These are phyloP conservation scores for Ganoderma lucidum DNA, from an alignment of 1,284 basidiomycete genomes.

Conservation along the genomic window DNA sequence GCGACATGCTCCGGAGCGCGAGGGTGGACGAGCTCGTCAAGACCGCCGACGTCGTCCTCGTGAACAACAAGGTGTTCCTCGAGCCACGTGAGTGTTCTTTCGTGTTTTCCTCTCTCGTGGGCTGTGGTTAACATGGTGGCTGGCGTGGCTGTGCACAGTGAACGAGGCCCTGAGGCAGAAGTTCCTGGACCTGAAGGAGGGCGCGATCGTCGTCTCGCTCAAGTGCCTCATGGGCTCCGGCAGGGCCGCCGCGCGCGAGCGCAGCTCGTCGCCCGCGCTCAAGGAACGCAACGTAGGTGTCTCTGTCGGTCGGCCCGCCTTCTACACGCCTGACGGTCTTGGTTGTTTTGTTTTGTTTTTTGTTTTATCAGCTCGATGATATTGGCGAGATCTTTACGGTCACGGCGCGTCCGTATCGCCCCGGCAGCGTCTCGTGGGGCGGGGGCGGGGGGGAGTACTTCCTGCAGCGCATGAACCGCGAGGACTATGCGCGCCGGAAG, in stretches of 20 bases:
- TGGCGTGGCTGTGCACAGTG: slow-evolving; percentile 50
- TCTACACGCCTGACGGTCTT: neutral
- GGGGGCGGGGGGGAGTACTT: slow-evolving; percentile 73
- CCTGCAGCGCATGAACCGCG: slow-evolving; percentile 76
- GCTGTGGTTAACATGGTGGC: no score
- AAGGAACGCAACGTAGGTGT: slow-evolving; percentile 58
- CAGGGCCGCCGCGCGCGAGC: slow-evolving; percentile 62
- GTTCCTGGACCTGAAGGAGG: slow-evolving; percentile 82
- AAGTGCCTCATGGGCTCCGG: slow-evolving; percentile 73
- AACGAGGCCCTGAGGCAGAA: slow-evolving; percentile 78
- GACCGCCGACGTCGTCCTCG: slow-evolving; percentile 77
- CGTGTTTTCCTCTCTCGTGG: neutral
- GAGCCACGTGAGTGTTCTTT: slow-evolving; percentile 60
- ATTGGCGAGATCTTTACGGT: slow-evolving; percentile 81
- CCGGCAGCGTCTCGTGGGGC: slow-evolving; percentile 80
- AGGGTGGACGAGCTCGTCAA: slow-evolving; percentile 67
- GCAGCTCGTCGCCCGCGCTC: slow-evolving; percentile 31
- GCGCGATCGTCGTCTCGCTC: slow-evolving; percentile 80
- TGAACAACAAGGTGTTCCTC: slow-evolving; percentile 83
- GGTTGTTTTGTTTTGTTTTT: neutral
- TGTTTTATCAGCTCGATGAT: slow-evolving; percentile 61
- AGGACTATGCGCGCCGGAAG: slow-evolving; percentile 64
- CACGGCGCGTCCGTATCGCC: slow-evolving; percentile 67
- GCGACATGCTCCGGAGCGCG: slow-evolving; percentile 72
- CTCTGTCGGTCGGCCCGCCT: slow-evolving; percentile 2